Evolutionary conservation across 2,329 filamentous ascomycete species (phyloP), one percentile per base, ranked within the genome.

Genomic region (Orbilia ellipsospora): DNA sequence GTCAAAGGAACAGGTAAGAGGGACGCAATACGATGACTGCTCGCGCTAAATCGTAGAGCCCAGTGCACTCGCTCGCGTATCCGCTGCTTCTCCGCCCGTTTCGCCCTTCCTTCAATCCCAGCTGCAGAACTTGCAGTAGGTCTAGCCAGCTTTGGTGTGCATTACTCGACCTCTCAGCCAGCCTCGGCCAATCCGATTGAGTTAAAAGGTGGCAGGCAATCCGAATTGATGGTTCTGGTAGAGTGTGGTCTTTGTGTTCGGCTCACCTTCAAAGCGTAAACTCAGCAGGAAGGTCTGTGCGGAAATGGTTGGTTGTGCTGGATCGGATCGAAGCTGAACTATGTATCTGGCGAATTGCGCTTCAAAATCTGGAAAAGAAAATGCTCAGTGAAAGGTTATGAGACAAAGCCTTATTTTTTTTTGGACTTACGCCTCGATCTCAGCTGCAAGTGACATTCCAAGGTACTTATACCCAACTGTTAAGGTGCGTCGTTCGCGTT

Each of bases 231-330:
- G 20, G 36, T 40, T 16, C 48, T 50, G 51, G 26, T 16, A 23
- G 4, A 42, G 48, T 23, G 18, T 51, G 48, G 10, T 16, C 18
- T 36, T n/a, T 52, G 8, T 26, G 31, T 59, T 42, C 40, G 44
- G 31, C 31, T 15, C 23, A 45, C 59, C 45, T 59, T 57, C 63
- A 23, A 63, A 62, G 40, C 28, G 69, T 59, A 63, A 26, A 57
- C 57, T 67, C 42, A 51, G 50, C n/a, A 16, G 51, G 59, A 68
- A 68, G 56, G 63, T 68, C 70, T 68, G 63, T 74, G 70, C 70
- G 70, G 68, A 52, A 64, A 50, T 63, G 50, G 56, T 18, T 62
- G 23, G 50, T 50, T 36, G 31, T 36, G 31, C 31, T 36, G 31
- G 31, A 36, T 36, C 31, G 10, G 10, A 36, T 36, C 10, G 31